Conservation (phyloP, 1,139 yeast species). For the Suhomyces choctaworum region DNA sequence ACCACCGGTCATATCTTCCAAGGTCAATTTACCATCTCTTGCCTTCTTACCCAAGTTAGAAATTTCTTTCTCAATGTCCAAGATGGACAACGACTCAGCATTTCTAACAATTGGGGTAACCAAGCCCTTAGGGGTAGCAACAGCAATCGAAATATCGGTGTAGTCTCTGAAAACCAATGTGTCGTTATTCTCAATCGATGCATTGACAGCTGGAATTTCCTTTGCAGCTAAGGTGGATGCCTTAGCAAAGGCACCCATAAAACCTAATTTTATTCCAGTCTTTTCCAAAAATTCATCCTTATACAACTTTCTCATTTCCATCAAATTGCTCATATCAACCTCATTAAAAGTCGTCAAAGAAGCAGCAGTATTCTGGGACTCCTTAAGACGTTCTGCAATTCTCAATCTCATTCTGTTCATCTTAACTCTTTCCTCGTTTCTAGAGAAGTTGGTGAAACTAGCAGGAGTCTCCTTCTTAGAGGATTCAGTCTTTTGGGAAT, state of each 20-base stretch:
- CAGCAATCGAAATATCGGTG: slow-evolving; percentile 94
- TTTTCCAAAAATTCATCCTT: slow-evolving; percentile 95
- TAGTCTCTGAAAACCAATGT: slow-evolving; percentile 96
- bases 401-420: slow-evolving; percentile 99
- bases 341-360: slow-evolving; percentile 97
- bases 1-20: slow-evolving; percentile 99
- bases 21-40: slow-evolving; percentile 92
- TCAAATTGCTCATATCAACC: slow-evolving; percentile 90
- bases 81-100: slow-evolving; percentile 85
- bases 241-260: slow-evolving; percentile 98
- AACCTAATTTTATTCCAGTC: slow-evolving; percentile 93
- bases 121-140: slow-evolving; percentile 98
- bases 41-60: slow-evolving; percentile 84
- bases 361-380: slow-evolving; percentile 98
- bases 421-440: slow-evolving; percentile 90
- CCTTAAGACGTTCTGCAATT: slow-evolving; percentile 98
- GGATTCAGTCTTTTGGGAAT: slow-evolving; percentile 27
- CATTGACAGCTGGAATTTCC: slow-evolving; percentile 94
- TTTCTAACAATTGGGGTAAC: slow-evolving; percentile 98
- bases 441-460: slow-evolving; percentile 65
- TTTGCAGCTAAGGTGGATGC: slow-evolving; percentile 93
- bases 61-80: slow-evolving; percentile 90
- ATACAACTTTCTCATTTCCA: slow-evolving; percentile 94
- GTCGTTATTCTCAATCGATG: slow-evolving; percentile 89
- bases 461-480: slow-evolving; percentile 27